phyloP scores from a whole-genome alignment of 306 rosid species.

The Fagus crenata region DNA sequence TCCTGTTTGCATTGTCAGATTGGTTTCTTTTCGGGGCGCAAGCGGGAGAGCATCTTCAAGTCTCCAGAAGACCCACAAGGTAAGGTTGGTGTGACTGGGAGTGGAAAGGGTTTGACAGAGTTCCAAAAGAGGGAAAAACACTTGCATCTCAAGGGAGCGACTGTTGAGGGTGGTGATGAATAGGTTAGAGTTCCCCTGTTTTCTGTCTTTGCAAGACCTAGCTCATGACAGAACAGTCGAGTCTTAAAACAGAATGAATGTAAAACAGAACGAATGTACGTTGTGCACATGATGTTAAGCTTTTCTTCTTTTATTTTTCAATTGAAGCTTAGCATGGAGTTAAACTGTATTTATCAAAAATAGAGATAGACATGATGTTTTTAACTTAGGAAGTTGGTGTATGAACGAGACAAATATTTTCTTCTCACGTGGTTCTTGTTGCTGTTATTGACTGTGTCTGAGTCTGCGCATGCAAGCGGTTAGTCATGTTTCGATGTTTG shows the following conservation, averaged over 20 bases:
- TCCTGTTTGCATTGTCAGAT: conserved; percentile 43
- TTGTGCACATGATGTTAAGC: neutral
- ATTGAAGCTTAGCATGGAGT: neutral
- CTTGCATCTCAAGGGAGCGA: conserved; percentile 92
- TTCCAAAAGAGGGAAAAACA: conserved; percentile 95
- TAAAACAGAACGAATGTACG: neutral
- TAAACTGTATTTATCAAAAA: neutral
- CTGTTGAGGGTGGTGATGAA: conserved; percentile 74
- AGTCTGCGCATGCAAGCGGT: too few species aligned
- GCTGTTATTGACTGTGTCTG: neutral
- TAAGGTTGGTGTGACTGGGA: conserved; percentile 98
- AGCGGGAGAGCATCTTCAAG: conserved; percentile 95
- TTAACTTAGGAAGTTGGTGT: neutral
- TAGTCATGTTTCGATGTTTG: too few species aligned
- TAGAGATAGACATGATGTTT: too few species aligned
- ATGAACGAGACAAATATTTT: neutral
- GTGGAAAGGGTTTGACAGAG: conserved; percentile 98
- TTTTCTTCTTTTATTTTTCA: neutral
- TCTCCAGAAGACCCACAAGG: conserved; percentile 95
- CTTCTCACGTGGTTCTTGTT: neutral
- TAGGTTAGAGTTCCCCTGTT: conserved; percentile 32
- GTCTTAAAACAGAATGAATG: neutral
- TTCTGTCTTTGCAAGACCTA: neutral
- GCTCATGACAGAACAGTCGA: neutral
- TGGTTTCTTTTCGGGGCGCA: conserved; percentile 90